A percentile compares a stretch with the other conserved stretches of the same genome.
These are phyloP conservation scores for Dactylellina sp. DNA, from an alignment of 2,329 filamentous ascomycete species.

Conservation along the genomic window DNA sequence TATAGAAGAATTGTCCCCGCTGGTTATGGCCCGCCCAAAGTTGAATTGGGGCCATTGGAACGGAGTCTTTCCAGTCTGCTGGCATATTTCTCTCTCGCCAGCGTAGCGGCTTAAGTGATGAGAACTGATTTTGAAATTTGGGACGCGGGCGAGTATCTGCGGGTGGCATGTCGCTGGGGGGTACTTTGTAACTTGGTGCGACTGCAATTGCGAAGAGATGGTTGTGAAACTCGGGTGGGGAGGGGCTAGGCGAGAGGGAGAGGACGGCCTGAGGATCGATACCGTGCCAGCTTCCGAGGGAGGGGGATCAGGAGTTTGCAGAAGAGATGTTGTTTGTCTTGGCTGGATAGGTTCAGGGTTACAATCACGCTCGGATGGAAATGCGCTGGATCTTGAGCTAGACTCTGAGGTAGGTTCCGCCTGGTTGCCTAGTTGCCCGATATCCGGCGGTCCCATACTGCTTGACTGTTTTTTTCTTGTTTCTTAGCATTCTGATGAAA, in stretches of 20 bases:
- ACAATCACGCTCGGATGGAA: no score
- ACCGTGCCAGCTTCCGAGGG: no score
- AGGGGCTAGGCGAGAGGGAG: slow-evolving; percentile 4
- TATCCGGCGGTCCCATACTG: slow-evolving; percentile 2
- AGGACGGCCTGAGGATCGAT: background rate
- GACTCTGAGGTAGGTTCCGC: background rate
- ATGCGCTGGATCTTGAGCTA: no score
- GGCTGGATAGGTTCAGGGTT: no score
- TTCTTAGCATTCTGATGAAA: no score
- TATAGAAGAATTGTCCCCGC: background rate
- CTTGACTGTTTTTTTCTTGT: no score
- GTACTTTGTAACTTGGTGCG: slow-evolving; percentile 6
- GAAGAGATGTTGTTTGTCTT: no score
- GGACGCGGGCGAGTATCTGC: background rate
- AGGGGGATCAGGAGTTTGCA: no score
- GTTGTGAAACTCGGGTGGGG: slow-evolving; percentile 22
- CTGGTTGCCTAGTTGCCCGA: background rate
- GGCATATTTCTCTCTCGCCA: slow-evolving; percentile 16
- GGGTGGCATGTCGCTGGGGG: slow-evolving; percentile 24
- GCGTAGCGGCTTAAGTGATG: background rate
- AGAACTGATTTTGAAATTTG: background rate
- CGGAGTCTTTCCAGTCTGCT: slow-evolving; percentile 1
- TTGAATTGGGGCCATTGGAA: slow-evolving; percentile 12
- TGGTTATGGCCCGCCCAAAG: background rate
- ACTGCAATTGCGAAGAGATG: slow-evolving; percentile 6